phyloP scores from a whole-genome alignment of 306 rosid species.

The Cicer arietinum region DNA sequence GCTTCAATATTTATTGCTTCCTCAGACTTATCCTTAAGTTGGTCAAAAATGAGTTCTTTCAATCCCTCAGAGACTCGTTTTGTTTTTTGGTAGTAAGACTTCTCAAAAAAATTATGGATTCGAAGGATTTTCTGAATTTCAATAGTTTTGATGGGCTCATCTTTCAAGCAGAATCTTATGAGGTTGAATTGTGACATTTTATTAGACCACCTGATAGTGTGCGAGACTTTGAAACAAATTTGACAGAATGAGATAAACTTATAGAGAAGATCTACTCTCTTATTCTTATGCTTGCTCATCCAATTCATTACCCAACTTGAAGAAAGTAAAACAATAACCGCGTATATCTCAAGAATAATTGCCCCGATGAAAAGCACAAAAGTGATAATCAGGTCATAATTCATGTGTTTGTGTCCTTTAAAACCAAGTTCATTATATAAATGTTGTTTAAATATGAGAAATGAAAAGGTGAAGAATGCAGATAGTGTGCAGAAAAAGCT shows the following conservation, averaged over 20 bases:
- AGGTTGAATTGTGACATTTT: conserved; percentile 43
- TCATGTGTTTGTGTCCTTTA: not conserved
- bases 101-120: conserved; percentile 8
- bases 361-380: conserved; percentile 45
- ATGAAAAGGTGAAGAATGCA: conserved; percentile 26
- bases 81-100: not conserved
- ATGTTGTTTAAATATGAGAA: not conserved
- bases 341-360: conserved; percentile 44
- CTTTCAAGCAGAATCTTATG: conserved; percentile 18
- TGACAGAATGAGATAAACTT: not conserved
- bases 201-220: conserved; percentile 45
- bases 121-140: not conserved
- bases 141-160: not conserved
- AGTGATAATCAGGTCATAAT: conserved; percentile 28
- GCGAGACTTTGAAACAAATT: not conserved
- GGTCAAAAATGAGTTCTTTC: conserved; percentile 39
- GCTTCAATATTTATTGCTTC: not conserved
- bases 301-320: conserved; percentile 47
- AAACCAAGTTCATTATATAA: not conserved
- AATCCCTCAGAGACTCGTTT: conserved; percentile 7
- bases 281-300: conserved; percentile 30
- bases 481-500: conserved; percentile 7
- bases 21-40: conserved; percentile 12
- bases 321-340: conserved; percentile 29
- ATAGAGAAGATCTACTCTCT: conserved; percentile 6